Conservation (phyloP, 2,329 filamentous ascomycete species). For the Penicillium frequentans region DNA sequence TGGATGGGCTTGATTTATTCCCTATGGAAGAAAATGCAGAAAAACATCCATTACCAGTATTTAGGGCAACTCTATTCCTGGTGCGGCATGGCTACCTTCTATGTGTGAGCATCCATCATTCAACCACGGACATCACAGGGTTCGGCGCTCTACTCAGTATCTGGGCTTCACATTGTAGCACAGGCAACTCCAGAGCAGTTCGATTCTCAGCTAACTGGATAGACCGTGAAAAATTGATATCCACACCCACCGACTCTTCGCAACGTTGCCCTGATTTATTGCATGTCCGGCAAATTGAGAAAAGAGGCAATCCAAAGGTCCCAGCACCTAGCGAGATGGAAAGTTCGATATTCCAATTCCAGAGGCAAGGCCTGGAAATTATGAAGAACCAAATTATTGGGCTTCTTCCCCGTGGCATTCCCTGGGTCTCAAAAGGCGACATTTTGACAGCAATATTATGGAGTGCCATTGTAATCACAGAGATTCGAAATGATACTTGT, state of each 20-base stretch:
- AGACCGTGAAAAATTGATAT: not conserved
- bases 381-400: not conserved
- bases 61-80: not conserved
- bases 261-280: too few relatives aligned
- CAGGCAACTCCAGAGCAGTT: not conserved
- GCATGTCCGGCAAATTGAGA: too few relatives aligned
- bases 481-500: not conserved
- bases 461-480: not conserved
- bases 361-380: not conserved
- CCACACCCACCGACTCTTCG: too few relatives aligned
- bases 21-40: not conserved
- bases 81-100: not conserved
- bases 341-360: not conserved
- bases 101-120: not conserved
- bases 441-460: not conserved
- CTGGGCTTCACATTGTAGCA: not conserved
- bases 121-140: not conserved
- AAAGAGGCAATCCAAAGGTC: too few relatives aligned
- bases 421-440: not conserved
- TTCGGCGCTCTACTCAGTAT: not conserved
- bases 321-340: too few relatives aligned
- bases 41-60: not conserved
- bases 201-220: not conserved
- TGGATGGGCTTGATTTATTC: not conserved
- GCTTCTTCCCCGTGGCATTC: not conserved